A percentile compares a stretch with the other conserved stretches of the same genome.
These are phyloP conservation scores for Penicillium soppii DNA, from an alignment of 495 filamentous ascomycete genomes.

Conservation along the genomic window DNA sequence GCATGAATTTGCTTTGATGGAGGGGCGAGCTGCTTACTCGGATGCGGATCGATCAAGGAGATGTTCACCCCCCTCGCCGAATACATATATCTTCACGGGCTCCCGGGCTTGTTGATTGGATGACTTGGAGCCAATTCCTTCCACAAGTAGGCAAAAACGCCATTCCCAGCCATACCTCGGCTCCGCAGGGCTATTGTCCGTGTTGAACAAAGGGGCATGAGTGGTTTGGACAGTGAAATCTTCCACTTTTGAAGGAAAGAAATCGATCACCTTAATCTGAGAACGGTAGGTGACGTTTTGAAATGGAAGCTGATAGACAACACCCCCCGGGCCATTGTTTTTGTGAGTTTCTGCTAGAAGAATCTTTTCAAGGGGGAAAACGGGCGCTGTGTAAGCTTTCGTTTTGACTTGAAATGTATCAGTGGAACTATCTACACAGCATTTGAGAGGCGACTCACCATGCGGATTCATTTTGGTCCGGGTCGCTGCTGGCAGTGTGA, in stretches of 20 bases:
- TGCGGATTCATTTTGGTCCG: slow-evolving; percentile 41
- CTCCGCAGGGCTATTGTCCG: slow-evolving; percentile 5
- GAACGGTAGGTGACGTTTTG: slow-evolving; percentile 69
- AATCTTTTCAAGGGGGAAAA: slow-evolving; percentile 41
- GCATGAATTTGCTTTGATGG: not conserved
- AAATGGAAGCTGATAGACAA: slow-evolving; percentile 60
- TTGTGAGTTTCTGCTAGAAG: slow-evolving; percentile 38
- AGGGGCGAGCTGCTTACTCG: slow-evolving; percentile 58
- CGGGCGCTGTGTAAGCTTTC: slow-evolving; percentile 24
- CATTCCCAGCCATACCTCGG: slow-evolving; percentile 62
- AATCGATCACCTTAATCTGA: slow-evolving; percentile 75
- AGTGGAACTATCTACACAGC: not conserved
- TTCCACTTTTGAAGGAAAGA: slow-evolving; percentile 66
- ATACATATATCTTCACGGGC: slow-evolving; percentile 63
- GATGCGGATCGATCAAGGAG: slow-evolving; percentile 64
- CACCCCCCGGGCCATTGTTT: slow-evolving; percentile 41
- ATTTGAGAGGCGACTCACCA: slow-evolving; percentile 30
- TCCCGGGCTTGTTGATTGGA: slow-evolving; percentile 32
- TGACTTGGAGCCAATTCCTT: slow-evolving; percentile 49
- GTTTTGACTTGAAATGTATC: slow-evolving; percentile 30
- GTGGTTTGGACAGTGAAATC: slow-evolving; percentile 63
- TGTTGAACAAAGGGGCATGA: slow-evolving; percentile 52
- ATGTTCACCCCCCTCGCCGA: slow-evolving; percentile 60
- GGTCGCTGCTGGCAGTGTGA: slow-evolving; percentile 16
- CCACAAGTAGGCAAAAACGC: slow-evolving; percentile 73